Percentiles rank a stretch among this genome's conserved stretches.
phyloP scores from a whole-genome alignment of 1,284 basidiomycete genomes.

The Thelephora terrestris region DNA sequence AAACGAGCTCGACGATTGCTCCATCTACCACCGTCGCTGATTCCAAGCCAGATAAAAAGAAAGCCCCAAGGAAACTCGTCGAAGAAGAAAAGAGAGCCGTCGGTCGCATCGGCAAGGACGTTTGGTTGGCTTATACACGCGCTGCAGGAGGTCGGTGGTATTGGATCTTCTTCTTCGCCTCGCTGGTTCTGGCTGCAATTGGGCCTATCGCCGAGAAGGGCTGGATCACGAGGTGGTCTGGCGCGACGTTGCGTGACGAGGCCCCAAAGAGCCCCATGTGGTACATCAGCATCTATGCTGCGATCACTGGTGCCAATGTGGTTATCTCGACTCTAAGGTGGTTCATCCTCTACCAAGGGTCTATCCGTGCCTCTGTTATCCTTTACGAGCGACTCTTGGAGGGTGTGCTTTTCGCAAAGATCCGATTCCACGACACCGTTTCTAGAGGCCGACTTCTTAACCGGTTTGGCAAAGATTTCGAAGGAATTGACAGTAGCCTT shows the following conservation, averaged over 20 bases:
- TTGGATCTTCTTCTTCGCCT: conserved; percentile 60
- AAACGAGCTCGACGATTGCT: conserved; percentile 40
- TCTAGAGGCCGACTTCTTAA: conserved; percentile 81
- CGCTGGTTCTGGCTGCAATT: conserved; percentile 55
- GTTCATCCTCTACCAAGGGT: conserved; percentile 59
- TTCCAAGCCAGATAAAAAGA: conserved; percentile 42
- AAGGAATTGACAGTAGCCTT: conserved; percentile 82
- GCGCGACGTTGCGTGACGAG: conserved; percentile 28
- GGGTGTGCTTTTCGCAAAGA: conserved; percentile 80
- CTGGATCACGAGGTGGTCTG: conserved; percentile 77
- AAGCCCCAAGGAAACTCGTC: conserved; percentile 73
- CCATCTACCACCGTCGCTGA: conserved; percentile 25
- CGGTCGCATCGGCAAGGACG: conserved; percentile 66
- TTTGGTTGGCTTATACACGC: conserved; percentile 75
- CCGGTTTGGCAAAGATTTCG: conserved; percentile 90
- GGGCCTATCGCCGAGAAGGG: conserved; percentile 76
- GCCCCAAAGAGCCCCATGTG: conserved; percentile 45
- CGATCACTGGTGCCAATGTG: conserved; percentile 33
- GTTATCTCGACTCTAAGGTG: conserved; percentile 55
- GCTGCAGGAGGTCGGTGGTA: conserved; percentile 59
- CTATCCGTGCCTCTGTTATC: conserved; percentile 57
- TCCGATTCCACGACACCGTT: conserved; percentile 91
- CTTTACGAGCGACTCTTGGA: conserved; percentile 74
- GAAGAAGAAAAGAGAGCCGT: conserved; percentile 88
- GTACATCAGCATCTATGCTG: conserved; percentile 74